Conservation (phyloP, 345 rosid species). For the Pistacia integerrima region DNA sequence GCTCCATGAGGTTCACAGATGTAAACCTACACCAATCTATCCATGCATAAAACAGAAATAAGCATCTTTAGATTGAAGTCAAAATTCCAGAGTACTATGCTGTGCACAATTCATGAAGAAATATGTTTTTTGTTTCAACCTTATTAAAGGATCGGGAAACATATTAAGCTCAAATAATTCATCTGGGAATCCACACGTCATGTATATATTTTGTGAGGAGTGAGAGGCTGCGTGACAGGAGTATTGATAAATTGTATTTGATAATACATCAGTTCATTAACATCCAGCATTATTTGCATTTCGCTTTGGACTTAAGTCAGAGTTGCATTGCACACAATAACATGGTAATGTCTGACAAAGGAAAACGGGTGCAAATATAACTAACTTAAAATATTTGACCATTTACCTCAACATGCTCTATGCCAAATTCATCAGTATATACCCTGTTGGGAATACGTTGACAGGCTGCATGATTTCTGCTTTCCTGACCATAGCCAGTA, state of each 20-base stretch:
- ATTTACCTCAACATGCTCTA: constrained; percentile 88
- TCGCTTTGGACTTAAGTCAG: neutral
- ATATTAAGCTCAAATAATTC: too few relatives aligned
- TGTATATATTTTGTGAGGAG: too few relatives aligned
- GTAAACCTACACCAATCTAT: constrained; percentile 45
- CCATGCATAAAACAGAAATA: too few relatives aligned
- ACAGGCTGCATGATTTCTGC: constrained; percentile 91
- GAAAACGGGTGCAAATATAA: neutral
- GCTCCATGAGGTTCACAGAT: constrained; percentile 95
- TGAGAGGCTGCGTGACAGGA: too few relatives aligned
- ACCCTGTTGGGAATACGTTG: constrained; percentile 82
- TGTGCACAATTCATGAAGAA: too few relatives aligned
- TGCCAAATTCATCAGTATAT: constrained; percentile 91
- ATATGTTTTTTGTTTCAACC: too few relatives aligned
- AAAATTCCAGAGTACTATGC: neutral
- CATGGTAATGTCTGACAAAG: neutral
- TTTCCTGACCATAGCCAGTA: constrained; percentile 95
- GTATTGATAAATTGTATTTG: too few relatives aligned
- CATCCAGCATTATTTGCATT: neutral
- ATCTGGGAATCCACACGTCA: too few relatives aligned
- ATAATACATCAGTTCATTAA: neutral
- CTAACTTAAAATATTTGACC: neutral
- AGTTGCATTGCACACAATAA: neutral
- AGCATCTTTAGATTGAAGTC: too few relatives aligned
- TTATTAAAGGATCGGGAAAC: too few relatives aligned